Evolutionary conservation across 352 stramenopile genomes (phyloP), one percentile per base, ranked within the genome.

Genomic region (Pelagophyceae sp.): DNA sequence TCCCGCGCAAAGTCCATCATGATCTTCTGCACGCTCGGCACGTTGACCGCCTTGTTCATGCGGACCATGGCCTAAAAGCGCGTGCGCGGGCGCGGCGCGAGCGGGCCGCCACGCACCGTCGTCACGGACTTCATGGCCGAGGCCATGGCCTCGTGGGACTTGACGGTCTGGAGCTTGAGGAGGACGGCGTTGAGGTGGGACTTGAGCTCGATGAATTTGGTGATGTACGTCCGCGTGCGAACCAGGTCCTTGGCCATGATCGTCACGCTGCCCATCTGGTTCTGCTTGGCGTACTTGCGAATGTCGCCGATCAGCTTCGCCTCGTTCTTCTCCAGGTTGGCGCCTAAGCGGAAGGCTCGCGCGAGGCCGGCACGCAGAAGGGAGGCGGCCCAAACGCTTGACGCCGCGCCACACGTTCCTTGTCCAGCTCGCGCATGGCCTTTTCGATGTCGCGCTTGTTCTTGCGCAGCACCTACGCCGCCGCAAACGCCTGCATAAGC

Each of bases 371-470:
- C 45, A 23, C 45, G 87, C 97, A 90, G 75, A 97, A n/a, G n/a
- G n/a, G n/a, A n/a, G n/a, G n/a, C n/a, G n/a, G n/a, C n/a, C n/a
- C n/a, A n/a, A n/a, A n/a, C n/a, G n/a, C n/a, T n/a, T n/a, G n/a
- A n/a, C n/a, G n/a, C 84, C 63, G 88, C 90, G 1, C 74, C 79
- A 90, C 87, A 77, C 90, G 90, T 89, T 99, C 95, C 75, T 94
- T 90, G 82, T 99, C 95, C 45, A 99, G 87, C 87, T 98, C 93
- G 70, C 95, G 90, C 63, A 98, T 90, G 33, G 94, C 94, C 72
- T 93, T 88, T 65, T 95, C 98, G 81, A 99, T 98, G 85, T 96
- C 93, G 79, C 94, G 92, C 86, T 98, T 98, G 84, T 99, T 98
- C 86, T 98, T 93, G 64, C 94, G 93, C 61, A 99, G 83, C 58